Evolutionary conservation across 23 red algal species (phyloP).

Genomic region (Gracilaria caudata): DNA sequence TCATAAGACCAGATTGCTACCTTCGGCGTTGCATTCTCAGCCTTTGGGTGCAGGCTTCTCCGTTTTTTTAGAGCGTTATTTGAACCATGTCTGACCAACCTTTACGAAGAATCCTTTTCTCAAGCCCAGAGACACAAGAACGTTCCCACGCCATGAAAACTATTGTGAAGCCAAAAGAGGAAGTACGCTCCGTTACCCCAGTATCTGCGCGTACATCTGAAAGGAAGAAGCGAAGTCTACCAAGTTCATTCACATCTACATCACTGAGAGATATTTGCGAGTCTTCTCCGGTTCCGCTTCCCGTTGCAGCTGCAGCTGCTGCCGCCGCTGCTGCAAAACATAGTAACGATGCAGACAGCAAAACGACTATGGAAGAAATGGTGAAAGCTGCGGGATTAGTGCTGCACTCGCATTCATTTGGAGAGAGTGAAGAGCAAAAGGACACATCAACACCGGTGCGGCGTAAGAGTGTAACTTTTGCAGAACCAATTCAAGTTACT

Average conservation of each 20-base stretch:
- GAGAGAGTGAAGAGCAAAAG: background rate
- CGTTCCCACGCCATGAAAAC: background rate
- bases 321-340: background rate
- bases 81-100: slow-evolving; percentile 1
- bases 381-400: background rate
- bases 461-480: slow-evolving; percentile 1
- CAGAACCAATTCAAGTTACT: background rate
- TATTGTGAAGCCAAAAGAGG: slow-evolving; percentile 12
- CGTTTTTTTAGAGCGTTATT: background rate
- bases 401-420: background rate
- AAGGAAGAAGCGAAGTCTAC: slow-evolving; percentile 3
- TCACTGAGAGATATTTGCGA: slow-evolving; percentile 5
- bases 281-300: slow-evolving; percentile 6
- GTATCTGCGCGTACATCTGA: background rate
- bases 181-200: background rate
- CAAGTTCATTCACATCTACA: background rate
- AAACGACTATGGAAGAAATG: background rate
- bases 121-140: background rate
- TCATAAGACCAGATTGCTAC: no score
- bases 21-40: no score
- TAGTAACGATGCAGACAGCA: background rate
- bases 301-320: slow-evolving; percentile 7
- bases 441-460: background rate
- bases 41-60: no score
- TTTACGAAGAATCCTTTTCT: slow-evolving; percentile 1